Percentiles rank a stretch among this genome's conserved stretches.
Evolutionary conservation across 768 basidiomycete species (phyloP).

Genomic region (Rhodotorula diobovata): DNA sequence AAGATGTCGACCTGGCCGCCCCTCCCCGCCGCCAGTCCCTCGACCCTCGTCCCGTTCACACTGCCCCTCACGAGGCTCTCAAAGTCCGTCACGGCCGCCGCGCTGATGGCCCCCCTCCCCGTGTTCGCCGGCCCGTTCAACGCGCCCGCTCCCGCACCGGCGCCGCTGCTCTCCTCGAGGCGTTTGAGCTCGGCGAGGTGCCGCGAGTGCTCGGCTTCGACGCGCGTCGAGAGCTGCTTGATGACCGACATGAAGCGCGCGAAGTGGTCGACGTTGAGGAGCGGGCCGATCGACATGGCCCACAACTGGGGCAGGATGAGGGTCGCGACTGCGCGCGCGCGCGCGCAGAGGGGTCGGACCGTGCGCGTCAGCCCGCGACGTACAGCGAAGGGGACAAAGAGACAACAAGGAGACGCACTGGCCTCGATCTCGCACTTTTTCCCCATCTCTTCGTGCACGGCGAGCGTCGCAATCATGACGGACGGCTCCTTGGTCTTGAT

Average conservation of each 20-base stretch:
- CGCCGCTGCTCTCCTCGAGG: conserved; percentile 59
- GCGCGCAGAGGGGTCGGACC: conserved; percentile 62
- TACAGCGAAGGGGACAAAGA: neutral
- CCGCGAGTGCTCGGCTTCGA: conserved; percentile 86
- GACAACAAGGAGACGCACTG: conserved; percentile 31
- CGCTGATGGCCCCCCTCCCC: conserved; percentile 49
- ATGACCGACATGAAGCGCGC: conserved; percentile 70
- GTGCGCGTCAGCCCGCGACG: conserved; percentile 66
- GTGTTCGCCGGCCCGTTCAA: neutral
- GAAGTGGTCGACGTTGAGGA: conserved; percentile 63
- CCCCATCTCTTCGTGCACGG: conserved; percentile 42
- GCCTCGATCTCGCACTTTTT: conserved; percentile 43
- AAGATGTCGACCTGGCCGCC: conserved; percentile 32
- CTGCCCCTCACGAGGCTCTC: conserved; percentile 66
- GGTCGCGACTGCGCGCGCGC: conserved; percentile 68
- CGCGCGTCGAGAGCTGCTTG: conserved; percentile 61
- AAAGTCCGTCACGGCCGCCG: conserved; percentile 65
- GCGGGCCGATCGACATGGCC: conserved; percentile 81
- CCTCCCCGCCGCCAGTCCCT: conserved; percentile 18
- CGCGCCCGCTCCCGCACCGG: neutral
- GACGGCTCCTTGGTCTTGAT: conserved; percentile 94
- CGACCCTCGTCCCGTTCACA: conserved; percentile 4
- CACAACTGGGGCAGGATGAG: conserved; percentile 85
- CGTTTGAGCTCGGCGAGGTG: conserved; percentile 89
- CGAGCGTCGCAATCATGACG: conserved; percentile 64